Percentiles rank a stretch among this genome's conserved stretches.
Evolutionary conservation across 2,329 filamentous ascomycete species (phyloP).

Genomic region (Blastomyces silverae): DNA sequence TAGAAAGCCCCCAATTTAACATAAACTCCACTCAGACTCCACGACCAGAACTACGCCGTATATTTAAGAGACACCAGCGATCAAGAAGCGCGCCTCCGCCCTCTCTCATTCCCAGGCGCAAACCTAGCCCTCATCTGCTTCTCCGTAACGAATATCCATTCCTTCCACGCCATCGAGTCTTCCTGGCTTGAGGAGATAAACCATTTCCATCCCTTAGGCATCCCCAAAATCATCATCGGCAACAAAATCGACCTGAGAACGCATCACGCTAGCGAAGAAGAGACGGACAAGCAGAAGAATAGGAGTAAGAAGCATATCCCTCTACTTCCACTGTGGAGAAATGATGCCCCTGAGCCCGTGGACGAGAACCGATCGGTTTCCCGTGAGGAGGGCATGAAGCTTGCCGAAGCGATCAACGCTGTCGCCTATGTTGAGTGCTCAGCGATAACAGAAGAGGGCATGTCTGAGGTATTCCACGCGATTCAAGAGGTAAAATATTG

Average conservation of each 20-base stretch:
- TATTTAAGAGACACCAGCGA: neutral
- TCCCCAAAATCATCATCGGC: constrained; percentile 2
- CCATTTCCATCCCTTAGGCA: neutral
- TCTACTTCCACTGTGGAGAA: neutral
- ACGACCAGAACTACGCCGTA: neutral
- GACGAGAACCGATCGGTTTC: neutral
- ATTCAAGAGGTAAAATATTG: neutral
- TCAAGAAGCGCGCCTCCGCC: neutral
- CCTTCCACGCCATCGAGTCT: constrained; percentile 3
- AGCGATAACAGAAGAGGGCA: neutral
- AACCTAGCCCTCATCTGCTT: neutral
- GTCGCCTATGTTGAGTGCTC: constrained; percentile 1
- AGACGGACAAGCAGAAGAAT: neutral
- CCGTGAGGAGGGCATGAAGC: neutral
- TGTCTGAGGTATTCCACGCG: neutral
- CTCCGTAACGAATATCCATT: neutral
- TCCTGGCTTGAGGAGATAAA: neutral
- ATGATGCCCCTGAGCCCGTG: neutral
- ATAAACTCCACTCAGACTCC: neutral
- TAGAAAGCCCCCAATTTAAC: neutral
- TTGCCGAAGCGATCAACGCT: neutral
- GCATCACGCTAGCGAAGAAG: neutral
- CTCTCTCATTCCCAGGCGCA: neutral
- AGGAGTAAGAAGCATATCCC: neutral
- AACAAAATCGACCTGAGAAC: neutral